Evolutionary conservation across 108 stramenopile genomes (phyloP).

Genomic region (Mayamaea pseudoterrestris): DNA sequence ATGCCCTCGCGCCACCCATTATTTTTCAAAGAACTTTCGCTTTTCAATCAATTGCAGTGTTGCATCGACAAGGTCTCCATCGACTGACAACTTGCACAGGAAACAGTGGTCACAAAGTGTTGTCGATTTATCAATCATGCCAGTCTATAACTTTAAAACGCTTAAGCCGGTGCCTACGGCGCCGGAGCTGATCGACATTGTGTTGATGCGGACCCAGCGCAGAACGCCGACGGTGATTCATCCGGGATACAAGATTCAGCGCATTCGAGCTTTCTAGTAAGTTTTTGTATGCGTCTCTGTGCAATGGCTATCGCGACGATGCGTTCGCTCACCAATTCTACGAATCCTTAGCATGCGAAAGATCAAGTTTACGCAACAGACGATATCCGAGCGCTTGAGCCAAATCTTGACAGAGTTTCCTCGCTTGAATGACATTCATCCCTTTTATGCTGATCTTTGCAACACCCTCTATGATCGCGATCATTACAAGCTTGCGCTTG

Average conservation of each 20-base stretch:
- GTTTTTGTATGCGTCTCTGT: slow-evolving; percentile 12
- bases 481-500: slow-evolving; percentile 99
- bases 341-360: slow-evolving; percentile 92
- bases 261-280: slow-evolving; percentile 94
- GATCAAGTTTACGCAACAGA: slow-evolving; percentile 98
- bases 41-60: no score
- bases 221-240: slow-evolving; percentile 97
- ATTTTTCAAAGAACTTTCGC: no score
- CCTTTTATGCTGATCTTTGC: slow-evolving; percentile 98
- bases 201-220: slow-evolving; percentile 91
- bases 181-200: slow-evolving; percentile 94
- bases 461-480: slow-evolving; percentile 98
- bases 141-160: slow-evolving; percentile 98
- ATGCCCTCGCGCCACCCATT: no score
- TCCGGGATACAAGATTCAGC: slow-evolving; percentile 96
- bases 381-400: slow-evolving; percentile 85
- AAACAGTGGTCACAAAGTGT: no score
- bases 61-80: no score
- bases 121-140: slow-evolving; percentile 41
- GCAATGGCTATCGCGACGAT: background rate
- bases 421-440: slow-evolving; percentile 97
- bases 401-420: slow-evolving; percentile 93
- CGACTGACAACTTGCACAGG: no score
- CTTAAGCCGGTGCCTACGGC: slow-evolving; percentile 94
- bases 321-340: background rate